Evolutionary conservation across 805 yeast genomes (phyloP), one percentile per base, ranked within the genome.

Genomic region (Grigorovia yakushimaensis): DNA sequence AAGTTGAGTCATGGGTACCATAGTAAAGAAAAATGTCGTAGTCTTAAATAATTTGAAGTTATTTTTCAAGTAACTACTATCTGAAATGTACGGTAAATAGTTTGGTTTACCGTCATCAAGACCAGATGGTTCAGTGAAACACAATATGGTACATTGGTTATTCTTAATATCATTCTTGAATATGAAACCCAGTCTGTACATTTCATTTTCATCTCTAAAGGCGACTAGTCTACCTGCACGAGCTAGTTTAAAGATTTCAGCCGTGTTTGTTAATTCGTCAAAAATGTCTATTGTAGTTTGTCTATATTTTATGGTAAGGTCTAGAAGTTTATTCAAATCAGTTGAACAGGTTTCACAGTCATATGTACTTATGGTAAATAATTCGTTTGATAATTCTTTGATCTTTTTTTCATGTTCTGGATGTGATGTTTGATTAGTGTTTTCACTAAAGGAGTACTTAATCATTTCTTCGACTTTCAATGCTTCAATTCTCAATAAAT

Each of bases 391-490:
- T 37, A 82, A 68, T 39, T 68, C 68, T 43, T 77, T 71, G 23
- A 88, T 78, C 51, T 76, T 74, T 58, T 76, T 73, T 62, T 88
- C 83, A 59, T 87, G 93, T 53, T 88, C 94, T 0, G 97, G 97
- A 45, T 88, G 67, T 54, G 89, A 67, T 0, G 88, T 78, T 61
- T 91, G 97, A 0, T 89, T 75, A 0, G 89, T 73, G 59, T 93
- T 89, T 61, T 93, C 98, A 66, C 94, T 79, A 65, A 93, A 93
- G 0, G 97, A 88, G 52, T 91, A 85, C 61, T 89, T 91, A 57
- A 93, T 91, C 95, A 93, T 93, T 62, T 93, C 98, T 61, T 93
- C 98, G n/a, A 93, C 98, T 56, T 84, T 78, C 51, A 93, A 70
- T 0, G 98, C 97, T 64, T 93, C 98, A 49, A 93, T 88, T 62